Base-by-base conservation (phyloP, 345 rosid genomes). In the Arabis hirsuta region DNA sequence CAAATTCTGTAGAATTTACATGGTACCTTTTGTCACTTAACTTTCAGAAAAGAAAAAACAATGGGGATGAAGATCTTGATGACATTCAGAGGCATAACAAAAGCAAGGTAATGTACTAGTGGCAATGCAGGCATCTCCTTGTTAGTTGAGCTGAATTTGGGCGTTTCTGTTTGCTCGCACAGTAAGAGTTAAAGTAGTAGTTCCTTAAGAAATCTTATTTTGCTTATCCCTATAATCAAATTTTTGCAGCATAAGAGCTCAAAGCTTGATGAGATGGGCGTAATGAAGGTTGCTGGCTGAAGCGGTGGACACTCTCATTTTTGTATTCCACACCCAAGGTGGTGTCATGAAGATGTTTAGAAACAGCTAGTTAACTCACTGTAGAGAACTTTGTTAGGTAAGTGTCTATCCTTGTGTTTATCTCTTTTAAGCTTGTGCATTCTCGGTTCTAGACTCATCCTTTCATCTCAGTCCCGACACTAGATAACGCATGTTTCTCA, bases 21-120 rank as follows among this genome's bases (percentile, higher is more conserved):
- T 52, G 36, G 4, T 55, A 48, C 7, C 32, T 5, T 29, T 29
- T 56, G 31, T 42, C 73, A 26, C 47, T 63, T 53, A 65, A 31
- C 58, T 69, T 80, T 77, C 92, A 93, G 98, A 93, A 89, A 88
- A 83, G 98, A 81, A 93, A 86, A 82, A 94, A 86, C 61, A 88
- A 81, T 61, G 95, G 88, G 47, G 90, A 86, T 34, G 91, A 85
- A 78, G 90, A 87, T 82, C 74, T 79, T 19, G 87, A 81, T 77
- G 98, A 88, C 29, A 67, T 73, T 57, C 94, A 87, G 79, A 82
- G 84, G 81, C 95, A 84, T 85, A 91, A 89, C 82, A 91, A 91
- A 81, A 88, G 88, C 74, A 88, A 91, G 97, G 97, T 94, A 83
- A 86, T 74, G 59, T 14, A 63, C 53, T 8, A 48, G 38, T 39